Base-by-base conservation (phyloP, 1,284 basidiomycete species). In the Ustilago tritici region DNA sequence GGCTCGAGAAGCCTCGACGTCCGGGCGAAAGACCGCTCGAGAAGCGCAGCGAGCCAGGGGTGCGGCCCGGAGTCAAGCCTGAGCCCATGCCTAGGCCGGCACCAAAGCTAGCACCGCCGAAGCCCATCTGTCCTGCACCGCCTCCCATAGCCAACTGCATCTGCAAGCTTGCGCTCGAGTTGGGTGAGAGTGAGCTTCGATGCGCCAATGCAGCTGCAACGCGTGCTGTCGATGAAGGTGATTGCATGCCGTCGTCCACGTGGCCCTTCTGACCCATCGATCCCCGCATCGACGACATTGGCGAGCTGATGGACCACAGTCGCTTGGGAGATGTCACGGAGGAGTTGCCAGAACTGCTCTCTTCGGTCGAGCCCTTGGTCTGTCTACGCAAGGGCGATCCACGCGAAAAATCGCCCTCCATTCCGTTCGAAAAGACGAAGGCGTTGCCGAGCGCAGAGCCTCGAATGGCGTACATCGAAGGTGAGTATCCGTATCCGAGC, bases 291-390 rank as follows among this genome's bases (percentile, higher is more conserved):
- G 76, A 78, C 4, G 76, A 78, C 56, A 66, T 69, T 36, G 76
- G 76, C 60, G 76, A 78, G 70, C 76, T 74, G 57, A 78, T 73
- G 56, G 76, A 73, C 76, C 66, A 74, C 36, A 78, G 53, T 14
- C 76, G 66, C 55, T 73, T 78, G 3, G 76, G 76, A 41, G 76
- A 78, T n/a, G 67, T 65, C 23, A 72, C 67, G 14, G 66, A 60
- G 47, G 69, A 65, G 64, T 70, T 68, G 46, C 61, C 57, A 15
- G 50, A n/a, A 1, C 46, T 55, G 34, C 56, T 58, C 38, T 68
- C 58, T 35, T 50, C 61, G 9, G 47, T 60, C 19, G 61, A 62
- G 6, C 56, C 59, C 40, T 77, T 72, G 49, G 60, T 61, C 66
- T 72, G 66, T 56, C 75, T 63, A 46, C 70, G 69, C 40, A 77